Evolutionary conservation across 139 green algal genomes (phyloP), one percentile per base, ranked within the genome.

Genomic region (Chlamydomonas incerta): DNA sequence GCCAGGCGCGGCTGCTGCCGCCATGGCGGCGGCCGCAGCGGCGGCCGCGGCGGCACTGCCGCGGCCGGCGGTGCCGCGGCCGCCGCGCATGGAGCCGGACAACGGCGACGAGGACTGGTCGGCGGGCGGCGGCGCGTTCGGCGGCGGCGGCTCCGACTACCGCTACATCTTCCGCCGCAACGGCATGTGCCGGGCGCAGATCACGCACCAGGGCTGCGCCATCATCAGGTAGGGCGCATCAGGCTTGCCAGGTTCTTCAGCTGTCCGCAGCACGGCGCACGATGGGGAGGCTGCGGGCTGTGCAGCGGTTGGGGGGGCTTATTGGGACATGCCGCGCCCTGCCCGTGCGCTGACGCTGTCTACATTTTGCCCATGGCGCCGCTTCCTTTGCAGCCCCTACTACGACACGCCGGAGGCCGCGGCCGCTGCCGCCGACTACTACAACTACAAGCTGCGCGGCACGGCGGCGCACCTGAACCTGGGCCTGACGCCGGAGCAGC

Each of bases 151-250:
- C 47, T 69, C 79, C 46, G 79, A 85, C 50, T 85, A 85, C 50
- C 65, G 79, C 29, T 85, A 85, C 46, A 85, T 85, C 47, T 85
- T 85, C 79, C 65, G 79, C 8, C 65, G 79, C 29, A 85, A 85
- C 63, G 79, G 79, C 66, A 85, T 85, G 79, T 85, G 79, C 66
- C 79, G 79, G 8, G 79, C 79, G 79, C 79, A 85, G 66, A 85
- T 85, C 50, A 85, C 79, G 31, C 79, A 85, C 67, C 79, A 85
- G 47, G 79, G 79, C 24, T 69, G 66, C 33, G 79, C 79, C 65
- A 85, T 85, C 23, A 85, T 85, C 79, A 85, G 79, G 79, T 85
- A 31, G 3, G 79, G 37, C 20, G n/a, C n/a, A n/a, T n/a, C n/a
- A n/a, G n/a, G n/a, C n/a, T n/a, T n/a, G n/a, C n/a, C n/a, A n/a